Evolutionary conservation across 2,329 filamentous ascomycete genomes (phyloP).

Genomic region (Sporothrix euskadiensis): DNA sequence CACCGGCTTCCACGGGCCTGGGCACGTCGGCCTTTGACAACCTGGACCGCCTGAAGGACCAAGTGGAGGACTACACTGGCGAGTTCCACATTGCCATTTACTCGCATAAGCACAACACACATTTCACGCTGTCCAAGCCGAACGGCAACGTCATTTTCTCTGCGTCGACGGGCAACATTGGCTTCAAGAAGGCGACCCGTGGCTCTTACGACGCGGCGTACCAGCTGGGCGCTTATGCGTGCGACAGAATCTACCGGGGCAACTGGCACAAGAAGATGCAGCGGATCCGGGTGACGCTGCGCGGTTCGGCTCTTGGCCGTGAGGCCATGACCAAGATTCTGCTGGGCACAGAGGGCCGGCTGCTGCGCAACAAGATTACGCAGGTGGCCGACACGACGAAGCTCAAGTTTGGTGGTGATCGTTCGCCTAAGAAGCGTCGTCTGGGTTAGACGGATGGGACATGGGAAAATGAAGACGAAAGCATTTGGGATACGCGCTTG

Average conservation of each 20-base stretch:
- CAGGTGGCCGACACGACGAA: slow-evolving; percentile 83
- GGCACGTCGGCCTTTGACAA: slow-evolving; percentile 23
- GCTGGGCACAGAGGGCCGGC: slow-evolving; percentile 78
- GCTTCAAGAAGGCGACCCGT: slow-evolving; percentile 81
- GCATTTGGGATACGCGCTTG: background rate
- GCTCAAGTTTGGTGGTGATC: slow-evolving; percentile 93
- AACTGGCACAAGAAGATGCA: slow-evolving; percentile 75
- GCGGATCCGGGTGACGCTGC: slow-evolving; percentile 74
- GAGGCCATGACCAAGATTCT: slow-evolving; percentile 90
- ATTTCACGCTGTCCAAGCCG: slow-evolving; percentile 85
- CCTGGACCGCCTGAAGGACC: slow-evolving; percentile 32
- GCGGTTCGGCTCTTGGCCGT: slow-evolving; percentile 82
- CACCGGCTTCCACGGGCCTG: background rate
- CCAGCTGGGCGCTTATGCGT: slow-evolving; percentile 80
- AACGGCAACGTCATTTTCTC: slow-evolving; percentile 77
- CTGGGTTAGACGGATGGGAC: slow-evolving; percentile 54
- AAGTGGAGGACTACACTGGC: slow-evolving; percentile 41
- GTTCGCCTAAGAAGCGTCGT: slow-evolving; percentile 80
- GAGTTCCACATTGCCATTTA: slow-evolving; percentile 86
- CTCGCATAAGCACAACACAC: slow-evolving; percentile 89
- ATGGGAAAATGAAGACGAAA: background rate
- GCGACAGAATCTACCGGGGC: slow-evolving; percentile 80
- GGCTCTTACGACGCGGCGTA: slow-evolving; percentile 89
- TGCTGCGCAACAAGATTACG: slow-evolving; percentile 71
- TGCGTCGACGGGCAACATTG: slow-evolving; percentile 76